Base-by-base conservation (phyloP, 2,329 filamentous ascomycete species). In the Fusarium albidum region DNA sequence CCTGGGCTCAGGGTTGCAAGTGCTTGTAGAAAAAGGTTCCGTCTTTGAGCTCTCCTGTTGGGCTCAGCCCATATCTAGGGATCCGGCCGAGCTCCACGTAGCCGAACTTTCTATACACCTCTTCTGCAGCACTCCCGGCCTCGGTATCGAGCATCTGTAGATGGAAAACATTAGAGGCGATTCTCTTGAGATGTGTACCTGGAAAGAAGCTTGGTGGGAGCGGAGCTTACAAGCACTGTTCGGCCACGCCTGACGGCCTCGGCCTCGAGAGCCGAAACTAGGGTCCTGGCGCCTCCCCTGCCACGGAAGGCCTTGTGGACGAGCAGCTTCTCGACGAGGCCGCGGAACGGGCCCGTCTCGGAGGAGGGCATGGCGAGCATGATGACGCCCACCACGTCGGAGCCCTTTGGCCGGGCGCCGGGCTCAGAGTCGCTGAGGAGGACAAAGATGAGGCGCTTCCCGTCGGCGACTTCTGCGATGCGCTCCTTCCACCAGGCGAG, bases 21-120 rank as follows among this genome's bases (percentile, higher is more conserved):
- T 83, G 77, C 70, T 86, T 87, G 69, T 85, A 87, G 62, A 85
- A 84, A 61, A 85, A 83, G 1, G 79, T 77, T 45, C 78, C 79
- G 55, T 80, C 79, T 57, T 76, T 78, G 48, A 82, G 68, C 37
- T 75, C 77, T 21, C 80, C 77, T 10, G 74, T 73, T 14, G 80
- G 81, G 59, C 75, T 80, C 49, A 80, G 71, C 43, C 75, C 78
- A 70, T 81, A 85, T 37, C 75, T 76, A 13, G 83, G 83, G 27
- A 88, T 77, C 43, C 75, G 78, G 21, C 85, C 84, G 13, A 82
- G 69, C 66, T 81, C 77, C 9, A 71, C 71, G 63, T 85, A 89
- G 5, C 82, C 84, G n/a, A 87, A 71, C 49, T 75, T 79, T 26
- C 73, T 77, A 69, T 82, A 88, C 7, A 85, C 73, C 9, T 69